Evolutionary conservation across 2,329 filamentous ascomycete genomes (phyloP).

Genomic region (Fusarium hainanense): DNA sequence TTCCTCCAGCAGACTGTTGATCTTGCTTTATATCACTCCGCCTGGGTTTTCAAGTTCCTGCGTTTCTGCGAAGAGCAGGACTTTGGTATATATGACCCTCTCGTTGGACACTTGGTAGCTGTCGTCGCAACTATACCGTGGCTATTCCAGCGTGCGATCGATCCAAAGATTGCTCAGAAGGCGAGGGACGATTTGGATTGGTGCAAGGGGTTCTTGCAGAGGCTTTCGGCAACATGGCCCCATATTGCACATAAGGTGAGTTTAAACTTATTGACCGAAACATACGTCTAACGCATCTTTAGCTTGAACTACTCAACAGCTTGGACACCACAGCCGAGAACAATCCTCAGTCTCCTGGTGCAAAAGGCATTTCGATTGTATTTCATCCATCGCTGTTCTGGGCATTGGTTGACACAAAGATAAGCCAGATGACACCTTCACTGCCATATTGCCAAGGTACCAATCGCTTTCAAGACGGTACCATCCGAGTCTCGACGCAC

Average conservation of each 20-base stretch:
- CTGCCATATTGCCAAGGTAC: fast-evolving
- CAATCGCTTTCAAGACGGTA: background rate
- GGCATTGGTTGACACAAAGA: conserved; percentile 14
- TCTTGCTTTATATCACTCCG: conserved; percentile 1
- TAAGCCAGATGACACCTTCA: conserved; percentile 4
- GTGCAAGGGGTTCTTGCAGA: conserved; percentile 14
- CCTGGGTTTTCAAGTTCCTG: conserved; percentile 9
- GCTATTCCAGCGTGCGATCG: conserved; percentile 19
- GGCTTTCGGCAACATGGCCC: conserved; percentile 10
- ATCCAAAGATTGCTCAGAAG: conserved; percentile 7
- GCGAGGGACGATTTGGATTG: background rate
- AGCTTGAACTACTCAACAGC: conserved; percentile 6
- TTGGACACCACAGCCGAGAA: background rate
- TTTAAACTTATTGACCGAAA: too few species aligned
- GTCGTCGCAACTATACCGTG: conserved; percentile 22
- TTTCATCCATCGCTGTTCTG: conserved; percentile 17
- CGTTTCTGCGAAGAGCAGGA: background rate
- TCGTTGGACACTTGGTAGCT: conserved; percentile 14
- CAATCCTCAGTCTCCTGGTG: background rate
- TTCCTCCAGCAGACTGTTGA: conserved; percentile 12
- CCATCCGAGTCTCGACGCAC: conserved; percentile 9
- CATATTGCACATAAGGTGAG: conserved; percentile 26
- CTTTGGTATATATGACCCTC: conserved; percentile 4
- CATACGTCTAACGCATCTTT: too few species aligned
- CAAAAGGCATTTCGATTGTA: background rate